Conservation (phyloP, 192 early-diverging fungal genomes). For the Coemansia sp. region DNA sequence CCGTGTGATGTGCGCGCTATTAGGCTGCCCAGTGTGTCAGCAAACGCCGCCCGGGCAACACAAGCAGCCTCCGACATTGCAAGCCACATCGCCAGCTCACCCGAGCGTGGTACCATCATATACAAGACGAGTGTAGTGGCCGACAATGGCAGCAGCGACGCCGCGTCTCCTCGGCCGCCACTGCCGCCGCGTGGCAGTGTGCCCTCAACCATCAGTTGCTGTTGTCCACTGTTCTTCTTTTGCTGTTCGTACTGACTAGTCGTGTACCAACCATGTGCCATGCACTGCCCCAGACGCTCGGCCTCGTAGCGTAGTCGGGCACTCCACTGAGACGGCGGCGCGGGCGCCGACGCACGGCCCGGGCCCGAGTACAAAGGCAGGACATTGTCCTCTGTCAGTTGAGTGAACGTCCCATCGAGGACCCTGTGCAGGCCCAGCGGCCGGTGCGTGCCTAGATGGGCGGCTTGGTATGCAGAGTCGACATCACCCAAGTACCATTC, state of each 20-base stretch:
- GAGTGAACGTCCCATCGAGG: constrained; percentile 33
- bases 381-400: constrained; percentile 11
- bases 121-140: constrained; percentile 35
- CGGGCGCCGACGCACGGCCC: not conserved
- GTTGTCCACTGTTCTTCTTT: not conserved
- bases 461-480: constrained; percentile 45
- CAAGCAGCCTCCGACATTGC: constrained; percentile 28
- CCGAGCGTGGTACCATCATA: constrained; percentile 30
- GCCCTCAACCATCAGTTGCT: not conserved
- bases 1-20: constrained; percentile 30
- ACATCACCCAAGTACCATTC: constrained; percentile 42
- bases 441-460: constrained; percentile 41
- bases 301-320: constrained; percentile 32
- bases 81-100: constrained; percentile 24
- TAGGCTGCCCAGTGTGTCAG: constrained; percentile 19
- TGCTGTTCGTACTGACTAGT: constrained; percentile 40
- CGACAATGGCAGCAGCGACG: not conserved
- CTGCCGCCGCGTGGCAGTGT: not conserved
- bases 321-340: constrained; percentile 12
- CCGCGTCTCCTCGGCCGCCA: constrained; percentile 3
- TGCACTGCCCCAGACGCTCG: constrained; percentile 23
- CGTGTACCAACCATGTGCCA: constrained; percentile 43
- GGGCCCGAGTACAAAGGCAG: not conserved
- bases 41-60: constrained; percentile 19
- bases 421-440: constrained; percentile 22